phyloP scores from a whole-genome alignment of 1,284 basidiomycete species.

The Cutaneotrichosporon cavernicola region DNA sequence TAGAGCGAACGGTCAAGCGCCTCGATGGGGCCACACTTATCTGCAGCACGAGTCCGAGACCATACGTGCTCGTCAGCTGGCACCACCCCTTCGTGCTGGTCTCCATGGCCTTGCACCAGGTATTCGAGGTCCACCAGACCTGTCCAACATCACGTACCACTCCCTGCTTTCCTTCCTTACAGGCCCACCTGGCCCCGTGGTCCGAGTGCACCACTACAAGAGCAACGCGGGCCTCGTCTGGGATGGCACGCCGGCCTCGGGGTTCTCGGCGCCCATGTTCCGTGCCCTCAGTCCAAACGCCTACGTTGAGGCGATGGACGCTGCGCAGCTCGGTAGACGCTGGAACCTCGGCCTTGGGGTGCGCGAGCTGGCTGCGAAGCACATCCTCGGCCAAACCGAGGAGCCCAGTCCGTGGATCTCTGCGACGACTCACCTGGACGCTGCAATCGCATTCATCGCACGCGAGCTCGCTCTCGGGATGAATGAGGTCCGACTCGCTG shows the following conservation, averaged over 20 bases:
- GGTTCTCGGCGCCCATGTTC: neutral
- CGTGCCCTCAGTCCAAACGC: conserved; percentile 2
- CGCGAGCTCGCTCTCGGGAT: conserved; percentile 10
- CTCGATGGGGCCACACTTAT: neutral
- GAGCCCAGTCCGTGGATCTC: conserved; percentile 33
- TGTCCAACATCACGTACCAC: neutral
- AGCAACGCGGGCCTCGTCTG: neutral
- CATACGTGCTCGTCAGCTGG: too few relatives aligned
- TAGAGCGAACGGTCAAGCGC: neutral
- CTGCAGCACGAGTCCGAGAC: neutral
- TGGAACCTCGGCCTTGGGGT: neutral
- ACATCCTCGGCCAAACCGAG: neutral
- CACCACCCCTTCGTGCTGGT: neutral
- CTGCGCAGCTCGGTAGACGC: neutral
- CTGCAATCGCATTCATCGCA: conserved; percentile 35
- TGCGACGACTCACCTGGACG: conserved; percentile 24
- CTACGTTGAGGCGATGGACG: neutral
- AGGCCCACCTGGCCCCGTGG: neutral
- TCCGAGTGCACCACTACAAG: conserved; percentile 13
- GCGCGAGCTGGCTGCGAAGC: neutral
- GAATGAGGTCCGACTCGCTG: conserved; percentile 5
- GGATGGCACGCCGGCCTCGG: conserved; percentile 3
- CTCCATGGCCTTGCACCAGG: neutral
- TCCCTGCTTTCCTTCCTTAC: neutral
- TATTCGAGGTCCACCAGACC: neutral